Conservation (phyloP, 73 alveolate species). For the Tetrahymena thermophila region DNA sequence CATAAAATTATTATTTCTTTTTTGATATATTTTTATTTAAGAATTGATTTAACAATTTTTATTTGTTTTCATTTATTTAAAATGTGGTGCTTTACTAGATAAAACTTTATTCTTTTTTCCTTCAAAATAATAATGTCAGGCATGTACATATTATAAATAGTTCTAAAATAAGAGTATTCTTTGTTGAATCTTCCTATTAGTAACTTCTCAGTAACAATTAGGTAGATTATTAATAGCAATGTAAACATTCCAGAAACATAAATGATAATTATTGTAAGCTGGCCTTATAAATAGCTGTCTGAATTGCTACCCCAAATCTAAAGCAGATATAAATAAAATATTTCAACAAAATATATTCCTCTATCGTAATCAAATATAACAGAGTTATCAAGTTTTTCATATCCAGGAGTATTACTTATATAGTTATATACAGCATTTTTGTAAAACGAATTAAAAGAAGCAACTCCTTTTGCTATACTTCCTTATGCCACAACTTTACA, state of each 20-base stretch:
- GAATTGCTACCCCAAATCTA: neutral
- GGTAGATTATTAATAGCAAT: neutral
- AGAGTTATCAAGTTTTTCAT: neutral
- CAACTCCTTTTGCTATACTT: neutral
- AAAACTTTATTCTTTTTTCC: neutral
- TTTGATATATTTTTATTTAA: no score
- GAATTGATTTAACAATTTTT: neutral
- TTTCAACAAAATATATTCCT: neutral
- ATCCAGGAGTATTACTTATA: neutral
- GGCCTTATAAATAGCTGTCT: neutral
- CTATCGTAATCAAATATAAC: neutral
- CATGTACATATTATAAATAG: neutral
- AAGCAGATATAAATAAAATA: neutral
- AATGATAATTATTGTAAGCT: neutral
- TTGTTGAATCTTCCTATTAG: neutral
- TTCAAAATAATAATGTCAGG: neutral
- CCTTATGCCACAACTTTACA: neutral
- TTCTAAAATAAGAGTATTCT: neutral
- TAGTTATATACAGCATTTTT: neutral
- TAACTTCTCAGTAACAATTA: neutral
- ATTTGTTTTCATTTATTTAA: neutral
- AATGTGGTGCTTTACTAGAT: neutral
- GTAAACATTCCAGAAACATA: neutral
- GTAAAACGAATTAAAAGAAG: neutral
- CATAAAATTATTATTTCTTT: no score